Evolutionary conservation across 257 asterid species (phyloP).

Genomic region (Oldenlandia corymbosa): DNA sequence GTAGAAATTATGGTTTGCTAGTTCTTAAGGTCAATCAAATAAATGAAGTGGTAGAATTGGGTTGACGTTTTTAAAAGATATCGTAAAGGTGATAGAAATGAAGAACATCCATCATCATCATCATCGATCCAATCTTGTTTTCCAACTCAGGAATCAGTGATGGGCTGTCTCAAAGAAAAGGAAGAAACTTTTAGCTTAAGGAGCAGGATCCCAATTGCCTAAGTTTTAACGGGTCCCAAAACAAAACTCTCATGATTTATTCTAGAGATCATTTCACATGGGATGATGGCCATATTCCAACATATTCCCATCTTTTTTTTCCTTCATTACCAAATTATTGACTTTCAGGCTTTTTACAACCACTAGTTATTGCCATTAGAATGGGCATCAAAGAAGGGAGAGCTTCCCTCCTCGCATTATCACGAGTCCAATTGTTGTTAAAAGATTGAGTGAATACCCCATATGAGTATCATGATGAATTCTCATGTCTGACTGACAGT

Average conservation of each 20-base stretch:
- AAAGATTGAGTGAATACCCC: background rate
- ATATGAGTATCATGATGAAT: background rate
- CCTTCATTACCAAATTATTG: conserved; percentile 12
- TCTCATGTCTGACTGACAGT: background rate
- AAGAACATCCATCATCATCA: background rate
- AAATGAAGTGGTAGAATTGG: background rate
- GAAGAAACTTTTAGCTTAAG: conserved; percentile 13
- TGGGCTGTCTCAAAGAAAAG: conserved; percentile 11
- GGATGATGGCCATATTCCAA: conserved; percentile 22
- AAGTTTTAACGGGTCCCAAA: conserved; percentile 17
- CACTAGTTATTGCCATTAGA: background rate
- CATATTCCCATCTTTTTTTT: conserved; percentile 14
- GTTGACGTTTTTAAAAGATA: background rate
- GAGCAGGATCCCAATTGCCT: conserved; percentile 7
- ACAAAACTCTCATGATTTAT: conserved; percentile 22
- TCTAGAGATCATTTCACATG: conserved; percentile 36
- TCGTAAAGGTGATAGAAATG: conserved; percentile 5
- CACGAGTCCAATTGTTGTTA: background rate
- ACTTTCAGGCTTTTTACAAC: conserved; percentile 5
- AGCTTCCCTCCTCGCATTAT: no score
- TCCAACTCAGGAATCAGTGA: conserved; percentile 18
- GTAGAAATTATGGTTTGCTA: background rate
- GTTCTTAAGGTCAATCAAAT: background rate
- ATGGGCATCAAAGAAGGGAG: background rate
- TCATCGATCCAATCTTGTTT: background rate